Conservation (phyloP, 345 rosid genomes). For the Ailanthus altissimus region DNA sequence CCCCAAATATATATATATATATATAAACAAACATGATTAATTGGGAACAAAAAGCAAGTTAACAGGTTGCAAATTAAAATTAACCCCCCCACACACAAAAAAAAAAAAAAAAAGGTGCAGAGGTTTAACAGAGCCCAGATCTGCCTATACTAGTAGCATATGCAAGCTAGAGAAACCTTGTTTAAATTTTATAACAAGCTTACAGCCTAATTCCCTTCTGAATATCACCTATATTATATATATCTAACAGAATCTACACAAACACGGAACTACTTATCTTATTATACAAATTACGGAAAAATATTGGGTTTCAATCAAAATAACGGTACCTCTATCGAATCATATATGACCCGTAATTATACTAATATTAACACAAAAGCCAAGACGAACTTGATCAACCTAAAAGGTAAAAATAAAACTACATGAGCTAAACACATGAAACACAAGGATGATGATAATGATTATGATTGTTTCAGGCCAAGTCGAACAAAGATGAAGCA, state of each 20-base stretch:
- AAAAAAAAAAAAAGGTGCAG: not conserved
- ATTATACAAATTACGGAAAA: not conserved
- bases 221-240: not conserved
- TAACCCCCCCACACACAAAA: too few species aligned
- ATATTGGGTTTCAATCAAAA: not conserved
- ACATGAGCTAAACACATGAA: not conserved
- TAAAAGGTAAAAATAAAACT: not conserved
- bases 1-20: too few species aligned
- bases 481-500: too few species aligned
- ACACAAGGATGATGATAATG: not conserved
- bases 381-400: not conserved
- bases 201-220: not conserved
- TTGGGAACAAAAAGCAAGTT: not conserved
- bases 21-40: not conserved
- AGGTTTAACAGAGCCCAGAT: constrained; percentile 15
- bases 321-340: not conserved
- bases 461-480: not conserved
- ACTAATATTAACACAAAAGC: not conserved
- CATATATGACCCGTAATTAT: not conserved
- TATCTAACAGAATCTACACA: not conserved
- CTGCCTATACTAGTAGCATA: not conserved
- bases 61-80: too few species aligned
- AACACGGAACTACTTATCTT: not conserved
- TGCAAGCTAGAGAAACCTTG: not conserved
- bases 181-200: not conserved